phyloP scores from a whole-genome alignment of 2,329 filamentous ascomycete species.

The Fusarium transvaalense region DNA sequence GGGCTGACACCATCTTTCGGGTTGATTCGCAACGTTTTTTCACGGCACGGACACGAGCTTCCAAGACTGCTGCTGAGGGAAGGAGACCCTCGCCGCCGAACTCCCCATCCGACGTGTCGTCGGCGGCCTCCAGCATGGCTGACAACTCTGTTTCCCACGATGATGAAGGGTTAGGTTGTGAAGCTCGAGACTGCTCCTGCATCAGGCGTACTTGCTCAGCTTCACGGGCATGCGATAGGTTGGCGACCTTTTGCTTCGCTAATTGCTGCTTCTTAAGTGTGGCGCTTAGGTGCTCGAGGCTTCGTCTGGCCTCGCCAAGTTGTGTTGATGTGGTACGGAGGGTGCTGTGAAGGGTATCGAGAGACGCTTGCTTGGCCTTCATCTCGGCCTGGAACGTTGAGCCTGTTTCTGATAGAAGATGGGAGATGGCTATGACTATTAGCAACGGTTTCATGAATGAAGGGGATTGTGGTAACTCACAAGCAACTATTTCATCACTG shows the following conservation, averaged over 20 bases:
- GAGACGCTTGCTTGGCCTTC: constrained; percentile 82
- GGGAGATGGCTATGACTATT: constrained; percentile 74
- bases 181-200: constrained; percentile 57
- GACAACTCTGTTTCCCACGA: constrained; percentile 68
- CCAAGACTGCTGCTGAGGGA: constrained; percentile 71
- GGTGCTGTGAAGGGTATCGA: constrained; percentile 84
- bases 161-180: constrained; percentile 59
- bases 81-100: constrained; percentile 60
- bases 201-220: constrained; percentile 71
- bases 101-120: constrained; percentile 52
- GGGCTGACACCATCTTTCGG: constrained; percentile 73
- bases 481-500: constrained; percentile 82
- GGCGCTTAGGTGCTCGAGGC: constrained; percentile 76
- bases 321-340: constrained; percentile 84
- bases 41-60: constrained; percentile 78
- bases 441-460: neutral
- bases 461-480: constrained; percentile 64
- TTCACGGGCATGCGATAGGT: constrained; percentile 79
- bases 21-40: constrained; percentile 75
- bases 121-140: constrained; percentile 60
- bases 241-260: constrained; percentile 78
- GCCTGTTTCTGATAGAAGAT: constrained; percentile 83
- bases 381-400: constrained; percentile 84
- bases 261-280: constrained; percentile 74
- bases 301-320: constrained; percentile 80